Evolutionary conservation across 768 basidiomycete species (phyloP).

Genomic region (Coprinellus aureogranulatus): DNA sequence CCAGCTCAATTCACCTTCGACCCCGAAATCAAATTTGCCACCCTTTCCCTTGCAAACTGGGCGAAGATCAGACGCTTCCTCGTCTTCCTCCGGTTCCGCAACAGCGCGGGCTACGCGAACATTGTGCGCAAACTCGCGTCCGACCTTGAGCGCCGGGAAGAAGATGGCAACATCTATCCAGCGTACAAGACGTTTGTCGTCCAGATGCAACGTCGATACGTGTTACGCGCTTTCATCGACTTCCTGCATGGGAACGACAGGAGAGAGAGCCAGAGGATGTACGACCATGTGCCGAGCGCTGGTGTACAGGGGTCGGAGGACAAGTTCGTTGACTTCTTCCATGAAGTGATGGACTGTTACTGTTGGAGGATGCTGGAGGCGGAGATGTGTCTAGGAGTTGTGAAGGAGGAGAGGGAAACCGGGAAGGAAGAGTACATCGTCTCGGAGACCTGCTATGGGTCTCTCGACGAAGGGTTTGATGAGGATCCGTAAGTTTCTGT

Average conservation of each 20-base stretch:
- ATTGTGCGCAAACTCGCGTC: constrained; percentile 27
- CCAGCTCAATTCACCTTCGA: neutral
- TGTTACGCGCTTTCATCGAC: constrained; percentile 30
- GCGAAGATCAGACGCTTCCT: constrained; percentile 49
- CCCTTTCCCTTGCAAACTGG: constrained; percentile 26
- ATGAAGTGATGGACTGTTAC: constrained; percentile 36
- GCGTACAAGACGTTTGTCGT: constrained; percentile 29
- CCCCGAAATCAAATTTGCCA: constrained; percentile 24
- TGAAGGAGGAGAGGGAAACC: constrained; percentile 36
- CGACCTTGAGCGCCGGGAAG: constrained; percentile 18
- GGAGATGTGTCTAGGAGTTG: constrained; percentile 54
- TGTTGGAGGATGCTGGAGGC: constrained; percentile 50
- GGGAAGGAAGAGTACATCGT: constrained; percentile 50
- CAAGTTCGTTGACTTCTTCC: constrained; percentile 24
- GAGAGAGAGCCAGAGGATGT: neutral
- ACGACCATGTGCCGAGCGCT: neutral
- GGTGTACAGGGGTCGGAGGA: neutral
- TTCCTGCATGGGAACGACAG: constrained; percentile 24
- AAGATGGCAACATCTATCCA: constrained; percentile 23
- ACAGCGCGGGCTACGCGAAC: constrained; percentile 42
- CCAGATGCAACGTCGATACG: constrained; percentile 28
- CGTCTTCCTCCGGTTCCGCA: constrained; percentile 57
- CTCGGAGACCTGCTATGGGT: constrained; percentile 52
- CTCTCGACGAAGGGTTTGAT: constrained; percentile 48
- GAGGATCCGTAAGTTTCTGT: constrained; percentile 38